Conservation (phyloP, 2,329 filamentous ascomycete genomes). For the Talaromyces rugulosus region DNA sequence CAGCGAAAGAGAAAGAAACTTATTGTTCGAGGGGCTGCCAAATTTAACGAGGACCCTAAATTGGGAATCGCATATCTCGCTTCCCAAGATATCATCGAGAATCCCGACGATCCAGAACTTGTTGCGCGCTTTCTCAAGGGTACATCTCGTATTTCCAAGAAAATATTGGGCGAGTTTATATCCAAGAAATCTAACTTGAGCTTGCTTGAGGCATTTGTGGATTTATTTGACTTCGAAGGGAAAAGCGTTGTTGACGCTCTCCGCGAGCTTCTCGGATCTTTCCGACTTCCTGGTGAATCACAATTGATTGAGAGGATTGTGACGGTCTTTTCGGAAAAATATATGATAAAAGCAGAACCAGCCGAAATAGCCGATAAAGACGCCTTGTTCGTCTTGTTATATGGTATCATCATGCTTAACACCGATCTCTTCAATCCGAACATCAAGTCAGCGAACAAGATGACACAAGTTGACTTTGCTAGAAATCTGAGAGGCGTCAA, state of each 20-base stretch:
- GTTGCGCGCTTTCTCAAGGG: slow-evolving; percentile 85
- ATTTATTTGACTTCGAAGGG: slow-evolving; percentile 79
- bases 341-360: slow-evolving; percentile 65
- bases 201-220: slow-evolving; percentile 80
- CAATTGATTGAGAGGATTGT: slow-evolving; percentile 90
- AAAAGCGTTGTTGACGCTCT: slow-evolving; percentile 89
- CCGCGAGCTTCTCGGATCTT: slow-evolving; percentile 79
- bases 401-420: slow-evolving; percentile 96
- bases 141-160: slow-evolving; percentile 85
- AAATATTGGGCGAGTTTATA: slow-evolving; percentile 83
- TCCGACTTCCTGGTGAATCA: slow-evolving; percentile 90
- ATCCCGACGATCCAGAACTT: slow-evolving; percentile 67
- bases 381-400: slow-evolving; percentile 82
- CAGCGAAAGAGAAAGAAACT: slow-evolving; percentile 77
- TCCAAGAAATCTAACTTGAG: slow-evolving; percentile 85
- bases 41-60: slow-evolving; percentile 95
- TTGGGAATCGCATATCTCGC: slow-evolving; percentile 80
- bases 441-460: slow-evolving; percentile 68
- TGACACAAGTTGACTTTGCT: slow-evolving; percentile 78
- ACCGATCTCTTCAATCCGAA: slow-evolving; percentile 97
- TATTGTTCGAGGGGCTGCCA: slow-evolving; percentile 80
- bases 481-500: slow-evolving; percentile 91
- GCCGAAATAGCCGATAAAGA: slow-evolving; percentile 80
- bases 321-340: slow-evolving; percentile 80
- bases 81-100: slow-evolving; percentile 77